Evolutionary conservation across 2,329 filamentous ascomycete genomes (phyloP).

Genomic region (Aspergillus alliaceus): DNA sequence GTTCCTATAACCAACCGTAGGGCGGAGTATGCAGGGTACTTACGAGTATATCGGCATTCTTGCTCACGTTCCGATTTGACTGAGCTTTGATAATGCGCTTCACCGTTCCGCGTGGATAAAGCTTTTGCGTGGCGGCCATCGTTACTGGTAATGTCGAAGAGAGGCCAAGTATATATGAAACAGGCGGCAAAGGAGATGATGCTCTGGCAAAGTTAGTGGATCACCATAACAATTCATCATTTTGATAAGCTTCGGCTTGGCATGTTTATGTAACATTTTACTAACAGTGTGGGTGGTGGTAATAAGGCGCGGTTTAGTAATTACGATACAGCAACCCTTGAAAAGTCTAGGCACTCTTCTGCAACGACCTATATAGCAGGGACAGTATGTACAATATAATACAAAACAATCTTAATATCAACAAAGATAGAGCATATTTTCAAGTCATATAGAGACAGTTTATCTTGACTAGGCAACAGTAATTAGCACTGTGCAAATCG

Average conservation of each 20-base stretch:
- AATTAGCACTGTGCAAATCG: neutral
- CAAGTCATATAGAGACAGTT: neutral
- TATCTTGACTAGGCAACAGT: neutral
- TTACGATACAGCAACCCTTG: neutral
- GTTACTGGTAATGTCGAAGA: neutral
- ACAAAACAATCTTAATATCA: neutral
- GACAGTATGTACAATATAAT: no score
- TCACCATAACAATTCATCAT: neutral
- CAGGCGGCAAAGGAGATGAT: neutral
- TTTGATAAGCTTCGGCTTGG: neutral
- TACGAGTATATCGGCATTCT: slow-evolving; percentile 83
- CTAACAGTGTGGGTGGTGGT: neutral
- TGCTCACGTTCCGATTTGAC: slow-evolving; percentile 75
- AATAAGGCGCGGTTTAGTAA: neutral
- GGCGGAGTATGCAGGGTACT: slow-evolving; percentile 21
- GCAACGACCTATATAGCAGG: no score
- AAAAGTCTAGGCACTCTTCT: no score
- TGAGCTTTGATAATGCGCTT: slow-evolving; percentile 91
- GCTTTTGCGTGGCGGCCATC: slow-evolving; percentile 67
- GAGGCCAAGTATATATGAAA: neutral
- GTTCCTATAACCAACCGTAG: neutral
- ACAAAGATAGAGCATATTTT: no score
- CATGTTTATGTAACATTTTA: slow-evolving; percentile 1
- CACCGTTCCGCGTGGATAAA: slow-evolving; percentile 80
- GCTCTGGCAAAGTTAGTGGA: neutral